Conservation (phyloP, 345 rosid species). For the Boechera retrofracta region DNA sequence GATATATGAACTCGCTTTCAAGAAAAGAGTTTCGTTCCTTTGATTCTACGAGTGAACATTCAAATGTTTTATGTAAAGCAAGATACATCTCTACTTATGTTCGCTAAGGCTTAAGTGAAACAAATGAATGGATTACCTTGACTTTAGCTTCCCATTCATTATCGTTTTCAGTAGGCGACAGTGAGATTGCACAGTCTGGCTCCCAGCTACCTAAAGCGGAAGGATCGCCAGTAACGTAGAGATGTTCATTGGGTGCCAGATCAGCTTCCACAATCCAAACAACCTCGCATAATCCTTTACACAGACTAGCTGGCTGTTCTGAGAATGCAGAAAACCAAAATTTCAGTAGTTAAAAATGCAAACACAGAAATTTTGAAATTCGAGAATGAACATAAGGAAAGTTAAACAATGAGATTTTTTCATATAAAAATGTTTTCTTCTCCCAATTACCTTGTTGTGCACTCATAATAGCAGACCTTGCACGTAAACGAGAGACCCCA, state of each 20-base stretch:
- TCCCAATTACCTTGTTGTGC: constrained; percentile 58
- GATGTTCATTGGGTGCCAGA: constrained; percentile 62
- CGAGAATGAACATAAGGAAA: not conserved
- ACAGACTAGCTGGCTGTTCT: constrained; percentile 56
- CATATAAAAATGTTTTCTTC: not conserved
- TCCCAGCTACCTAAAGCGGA: constrained; percentile 81
- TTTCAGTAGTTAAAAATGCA: not conserved
- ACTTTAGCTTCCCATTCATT: constrained; percentile 80
- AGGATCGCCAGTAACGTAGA: constrained; percentile 82
- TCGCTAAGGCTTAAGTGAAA: constrained; percentile 5
- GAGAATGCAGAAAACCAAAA: constrained; percentile 46
- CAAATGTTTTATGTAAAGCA: not conserved
- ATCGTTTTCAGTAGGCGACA: constrained; percentile 61
- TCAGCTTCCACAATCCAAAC: constrained; percentile 89
- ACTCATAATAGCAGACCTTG: constrained; percentile 52
- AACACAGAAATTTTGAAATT: constrained; percentile 10
- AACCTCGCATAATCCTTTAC: constrained; percentile 59
- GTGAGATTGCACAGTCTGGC: constrained; percentile 68
- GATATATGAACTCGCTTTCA: constrained; percentile 15
- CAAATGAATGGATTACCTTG: constrained; percentile 58
- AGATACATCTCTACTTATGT: constrained; percentile 28
- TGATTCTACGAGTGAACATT: not conserved
- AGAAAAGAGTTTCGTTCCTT: not conserved
- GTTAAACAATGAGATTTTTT: not conserved
- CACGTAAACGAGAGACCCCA: constrained; percentile 47